phyloP scores from a whole-genome alignment of 75 land plant genomes.

The Cupressus sempervirens region DNA sequence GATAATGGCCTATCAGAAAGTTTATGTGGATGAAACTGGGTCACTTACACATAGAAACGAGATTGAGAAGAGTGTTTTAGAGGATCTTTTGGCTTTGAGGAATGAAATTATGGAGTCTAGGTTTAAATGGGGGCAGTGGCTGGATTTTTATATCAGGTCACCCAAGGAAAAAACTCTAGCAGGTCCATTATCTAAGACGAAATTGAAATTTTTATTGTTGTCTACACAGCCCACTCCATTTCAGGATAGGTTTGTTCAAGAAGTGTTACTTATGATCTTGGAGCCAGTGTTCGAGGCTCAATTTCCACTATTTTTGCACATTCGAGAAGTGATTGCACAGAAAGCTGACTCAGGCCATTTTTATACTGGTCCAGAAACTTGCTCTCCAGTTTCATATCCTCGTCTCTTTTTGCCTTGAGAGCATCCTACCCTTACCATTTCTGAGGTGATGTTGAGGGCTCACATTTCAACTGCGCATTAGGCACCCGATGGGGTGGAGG shows the following conservation, averaged over 20 bases:
- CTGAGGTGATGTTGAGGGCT: slow-evolving; percentile 9
- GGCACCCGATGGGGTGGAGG: slow-evolving; percentile 7
- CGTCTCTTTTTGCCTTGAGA: slow-evolving; percentile 6
- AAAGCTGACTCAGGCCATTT: slow-evolving; percentile 18
- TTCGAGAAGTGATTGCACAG: slow-evolving; percentile 47
- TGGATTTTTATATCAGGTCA: slow-evolving; percentile 50
- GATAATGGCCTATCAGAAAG: slow-evolving; percentile 79
- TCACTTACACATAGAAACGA: slow-evolving; percentile 43
- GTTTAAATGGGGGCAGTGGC: slow-evolving; percentile 70
- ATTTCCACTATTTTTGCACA: slow-evolving; percentile 61
- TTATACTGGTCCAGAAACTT: slow-evolving; percentile 7
- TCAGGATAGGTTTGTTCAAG: slow-evolving; percentile 80
- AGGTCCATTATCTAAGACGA: slow-evolving; percentile 58
- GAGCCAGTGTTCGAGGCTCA: slow-evolving; percentile 76
- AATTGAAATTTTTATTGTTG: slow-evolving; percentile 36
- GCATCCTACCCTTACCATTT: slow-evolving; percentile 15
- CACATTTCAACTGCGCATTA: slow-evolving; percentile 8
- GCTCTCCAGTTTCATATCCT: neutral
- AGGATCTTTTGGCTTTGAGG: slow-evolving; percentile 40
- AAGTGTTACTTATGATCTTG: slow-evolving; percentile 71
- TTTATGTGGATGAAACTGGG: slow-evolving; percentile 59
- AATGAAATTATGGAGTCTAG: slow-evolving; percentile 60
- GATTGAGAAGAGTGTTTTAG: slow-evolving; percentile 30
- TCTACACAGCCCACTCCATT: slow-evolving; percentile 58
- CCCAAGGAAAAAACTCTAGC: slow-evolving; percentile 53